phyloP scores from a whole-genome alignment of 2,329 filamentous ascomycete species.

The Nigrograna mackinnonii region DNA sequence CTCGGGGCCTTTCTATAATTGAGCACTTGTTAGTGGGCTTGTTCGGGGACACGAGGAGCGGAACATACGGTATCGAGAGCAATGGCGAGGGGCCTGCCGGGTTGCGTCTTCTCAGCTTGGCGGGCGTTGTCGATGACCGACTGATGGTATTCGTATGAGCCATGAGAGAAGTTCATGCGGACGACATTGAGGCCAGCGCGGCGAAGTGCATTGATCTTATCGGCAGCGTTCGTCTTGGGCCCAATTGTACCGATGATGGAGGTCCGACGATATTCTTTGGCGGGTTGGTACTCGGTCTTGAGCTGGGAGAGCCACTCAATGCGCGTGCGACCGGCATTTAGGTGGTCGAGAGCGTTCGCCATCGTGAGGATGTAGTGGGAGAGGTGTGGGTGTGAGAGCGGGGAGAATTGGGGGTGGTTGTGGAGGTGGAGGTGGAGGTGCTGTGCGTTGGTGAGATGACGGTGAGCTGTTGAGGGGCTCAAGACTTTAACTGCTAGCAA shows the following conservation, averaged over 20 bases:
- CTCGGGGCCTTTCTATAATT: conserved; percentile 73
- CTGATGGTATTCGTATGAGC: conserved; percentile 95
- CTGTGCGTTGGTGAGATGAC: not conserved
- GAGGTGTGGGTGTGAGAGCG: conserved; percentile 1
- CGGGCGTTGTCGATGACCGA: conserved; percentile 96
- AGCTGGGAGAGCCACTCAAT: conserved; percentile 75
- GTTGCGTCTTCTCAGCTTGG: conserved; percentile 75
- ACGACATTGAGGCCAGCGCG: conserved; percentile 93
- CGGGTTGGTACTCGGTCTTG: conserved; percentile 85
- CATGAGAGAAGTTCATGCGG: conserved; percentile 99
- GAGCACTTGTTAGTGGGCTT: conserved; percentile 11
- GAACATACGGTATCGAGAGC: conserved; percentile 74
- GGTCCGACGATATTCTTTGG: conserved; percentile 90
- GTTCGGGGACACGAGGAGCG: not conserved
- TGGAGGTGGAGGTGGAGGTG: not conserved
- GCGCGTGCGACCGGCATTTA: conserved; percentile 72
- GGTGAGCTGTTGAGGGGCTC: too few relatives aligned
- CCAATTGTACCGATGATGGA: conserved; percentile 99
- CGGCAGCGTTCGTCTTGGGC: conserved; percentile 97
- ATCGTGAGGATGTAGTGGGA: conserved; percentile 42
- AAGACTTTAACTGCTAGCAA: too few relatives aligned
- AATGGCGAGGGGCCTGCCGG: conserved; percentile 90
- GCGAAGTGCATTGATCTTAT: conserved; percentile 95
- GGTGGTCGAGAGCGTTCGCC: conserved; percentile 82
- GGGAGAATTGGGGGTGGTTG: conserved; percentile 1